A percentile compares a stretch with the other conserved stretches of the same genome.
Conservation (phyloP, 805 yeast species). For the Maudiozyma saulgeensis region DNA sequence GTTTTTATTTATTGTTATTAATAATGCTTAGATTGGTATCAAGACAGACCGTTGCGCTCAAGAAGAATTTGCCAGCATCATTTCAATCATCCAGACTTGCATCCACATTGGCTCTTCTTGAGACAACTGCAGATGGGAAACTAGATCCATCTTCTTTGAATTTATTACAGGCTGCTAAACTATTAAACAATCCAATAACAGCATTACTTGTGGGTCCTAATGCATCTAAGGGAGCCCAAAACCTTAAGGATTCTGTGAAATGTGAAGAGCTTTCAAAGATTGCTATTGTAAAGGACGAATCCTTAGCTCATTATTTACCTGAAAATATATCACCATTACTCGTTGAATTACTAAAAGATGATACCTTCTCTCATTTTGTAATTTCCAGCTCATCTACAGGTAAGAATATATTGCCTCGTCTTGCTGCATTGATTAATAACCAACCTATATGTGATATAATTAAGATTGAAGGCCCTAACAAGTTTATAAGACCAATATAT, state of each 20-base stretch:
- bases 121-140: conserved; percentile 42
- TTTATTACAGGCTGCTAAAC: conserved; percentile 66
- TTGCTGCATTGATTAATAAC: conserved; percentile 72
- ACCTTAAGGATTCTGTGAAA: conserved; percentile 15
- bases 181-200: conserved; percentile 69
- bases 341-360: conserved; percentile 30
- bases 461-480: conserved; percentile 52
- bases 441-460: conserved; percentile 84
- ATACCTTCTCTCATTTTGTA: conserved; percentile 52
- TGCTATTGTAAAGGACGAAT: conserved; percentile 42
- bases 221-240: conserved; percentile 41
- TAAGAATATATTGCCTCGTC: conserved; percentile 75
- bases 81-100: conserved; percentile 12
- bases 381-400: conserved; percentile 83
- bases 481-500: conserved; percentile 87
- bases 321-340: conserved; percentile 71
- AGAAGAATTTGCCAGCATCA: neutral
- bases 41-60: neutral
- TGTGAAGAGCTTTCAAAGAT: conserved; percentile 38
- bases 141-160: conserved; percentile 63
- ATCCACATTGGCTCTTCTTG: conserved; percentile 72
- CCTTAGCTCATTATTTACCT: conserved; percentile 64
- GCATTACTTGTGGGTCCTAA: conserved; percentile 65
- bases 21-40: conserved; percentile 3
- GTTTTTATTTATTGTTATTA: neutral